A percentile compares a stretch with the other conserved stretches of the same genome.
These are phyloP conservation scores for Naematelia aurantialba DNA, from an alignment of 768 basidiomycete genomes.

Conservation along the genomic window DNA sequence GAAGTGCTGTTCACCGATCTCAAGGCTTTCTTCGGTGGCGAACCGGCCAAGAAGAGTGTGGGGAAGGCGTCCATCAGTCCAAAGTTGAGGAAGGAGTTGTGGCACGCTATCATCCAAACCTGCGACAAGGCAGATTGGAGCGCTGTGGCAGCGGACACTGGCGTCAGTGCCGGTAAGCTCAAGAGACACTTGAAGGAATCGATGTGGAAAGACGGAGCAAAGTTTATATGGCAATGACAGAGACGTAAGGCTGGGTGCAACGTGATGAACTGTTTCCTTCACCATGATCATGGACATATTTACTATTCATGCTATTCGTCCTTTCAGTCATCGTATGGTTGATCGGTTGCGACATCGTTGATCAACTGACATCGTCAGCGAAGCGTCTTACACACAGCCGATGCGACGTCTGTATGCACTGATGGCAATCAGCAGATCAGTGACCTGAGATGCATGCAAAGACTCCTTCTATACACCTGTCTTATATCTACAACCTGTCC, in stretches of 20 bases:
- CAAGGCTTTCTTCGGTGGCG: constrained; percentile 5
- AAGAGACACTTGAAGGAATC: constrained; percentile 40
- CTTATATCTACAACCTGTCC: too few species aligned
- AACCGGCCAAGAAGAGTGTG: constrained; percentile 4
- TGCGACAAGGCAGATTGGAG: constrained; percentile 33
- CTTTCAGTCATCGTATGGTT: too few species aligned
- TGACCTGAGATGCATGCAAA: too few species aligned
- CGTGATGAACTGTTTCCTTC: background rate
- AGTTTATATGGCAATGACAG: constrained; percentile 15
- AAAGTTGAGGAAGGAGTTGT: constrained; percentile 20
- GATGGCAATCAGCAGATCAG: too few species aligned
- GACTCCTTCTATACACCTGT: too few species aligned
- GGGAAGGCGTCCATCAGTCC: constrained; percentile 18
- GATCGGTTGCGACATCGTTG: too few species aligned
- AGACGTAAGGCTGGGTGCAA: background rate
- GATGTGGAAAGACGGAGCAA: constrained; percentile 32
- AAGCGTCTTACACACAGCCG: too few species aligned
- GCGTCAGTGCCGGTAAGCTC: constrained; percentile 20
- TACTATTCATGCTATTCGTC: too few species aligned
- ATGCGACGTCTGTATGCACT: too few species aligned
- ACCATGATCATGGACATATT: too few species aligned
- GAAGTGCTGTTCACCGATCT: constrained; percentile 31
- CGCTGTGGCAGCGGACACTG: constrained; percentile 6
- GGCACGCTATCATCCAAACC: constrained; percentile 21
- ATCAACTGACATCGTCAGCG: too few species aligned